Conservation (phyloP, 257 asterid genomes). For the Nicotiana tabacum region DNA sequence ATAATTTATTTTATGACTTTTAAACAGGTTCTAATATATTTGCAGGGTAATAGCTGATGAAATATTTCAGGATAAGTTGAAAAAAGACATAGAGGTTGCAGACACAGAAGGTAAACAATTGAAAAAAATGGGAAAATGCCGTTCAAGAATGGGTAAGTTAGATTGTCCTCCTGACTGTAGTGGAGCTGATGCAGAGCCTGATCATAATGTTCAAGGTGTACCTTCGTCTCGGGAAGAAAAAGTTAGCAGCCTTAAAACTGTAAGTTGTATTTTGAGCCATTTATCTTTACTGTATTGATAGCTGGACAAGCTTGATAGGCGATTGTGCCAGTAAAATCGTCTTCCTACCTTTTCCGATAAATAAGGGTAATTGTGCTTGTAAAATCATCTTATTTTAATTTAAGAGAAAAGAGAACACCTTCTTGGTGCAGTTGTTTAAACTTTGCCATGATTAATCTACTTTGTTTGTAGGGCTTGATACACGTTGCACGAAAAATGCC, state of each 20-base stretch:
- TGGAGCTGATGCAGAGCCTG: slow-evolving; percentile 73
- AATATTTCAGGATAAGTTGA: slow-evolving; percentile 30
- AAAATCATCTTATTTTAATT: neutral
- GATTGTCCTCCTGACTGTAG: slow-evolving; percentile 66
- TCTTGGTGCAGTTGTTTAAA: neutral
- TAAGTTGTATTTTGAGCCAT: slow-evolving; percentile 35
- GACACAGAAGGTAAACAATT: slow-evolving; percentile 62
- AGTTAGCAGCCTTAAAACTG: slow-evolving; percentile 97
- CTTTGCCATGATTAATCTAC: slow-evolving; percentile 17
- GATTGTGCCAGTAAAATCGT: neutral
- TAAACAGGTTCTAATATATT: slow-evolving; percentile 13
- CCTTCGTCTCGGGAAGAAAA: slow-evolving; percentile 86
- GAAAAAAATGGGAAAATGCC: slow-evolving; percentile 58
- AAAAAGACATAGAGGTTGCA: slow-evolving; percentile 55
- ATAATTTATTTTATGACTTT: neutral
- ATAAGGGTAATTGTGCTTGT: neutral
- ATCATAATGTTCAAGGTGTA: slow-evolving; percentile 74
- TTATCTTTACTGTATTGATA: neutral
- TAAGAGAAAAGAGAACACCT: neutral
- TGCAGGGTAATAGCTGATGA: slow-evolving; percentile 39
- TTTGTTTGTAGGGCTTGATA: slow-evolving; percentile 63
- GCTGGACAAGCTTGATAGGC: neutral
- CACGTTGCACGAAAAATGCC: slow-evolving; percentile 98
- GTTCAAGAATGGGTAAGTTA: slow-evolving; percentile 51
- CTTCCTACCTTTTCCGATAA: neutral